Percentiles rank a stretch among this genome's conserved stretches.
phyloP scores from a whole-genome alignment of 2,329 filamentous ascomycete genomes.

The Dothiorella sarmentorum region DNA sequence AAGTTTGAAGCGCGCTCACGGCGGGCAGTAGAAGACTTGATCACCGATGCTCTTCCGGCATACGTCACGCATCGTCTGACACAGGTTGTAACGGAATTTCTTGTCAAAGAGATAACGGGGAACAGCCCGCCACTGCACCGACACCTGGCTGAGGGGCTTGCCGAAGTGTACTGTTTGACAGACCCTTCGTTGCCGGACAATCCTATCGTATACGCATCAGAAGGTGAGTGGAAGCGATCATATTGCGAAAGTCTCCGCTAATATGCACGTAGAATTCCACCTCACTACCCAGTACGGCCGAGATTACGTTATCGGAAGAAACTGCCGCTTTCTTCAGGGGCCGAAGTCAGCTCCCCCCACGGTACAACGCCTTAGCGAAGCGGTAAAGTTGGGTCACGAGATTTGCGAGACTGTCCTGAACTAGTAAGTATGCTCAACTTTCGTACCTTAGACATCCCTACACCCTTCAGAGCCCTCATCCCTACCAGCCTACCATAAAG shows the following conservation, averaged over 20 bases:
- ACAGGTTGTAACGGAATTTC: constrained; percentile 62
- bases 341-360: constrained; percentile 63
- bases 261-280: constrained; percentile 57
- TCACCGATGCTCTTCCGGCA: constrained; percentile 63
- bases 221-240: constrained; percentile 49
- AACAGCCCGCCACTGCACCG: constrained; percentile 59
- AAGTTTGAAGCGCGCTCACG: constrained; percentile 58
- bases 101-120: constrained; percentile 63
- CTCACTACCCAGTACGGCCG: constrained; percentile 69
- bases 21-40: constrained; percentile 59
- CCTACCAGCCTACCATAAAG: neutral
- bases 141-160: constrained; percentile 65
- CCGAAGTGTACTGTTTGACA: constrained; percentile 70
- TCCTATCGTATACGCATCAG: constrained; percentile 69
- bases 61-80: constrained; percentile 66
- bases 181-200: constrained; percentile 69
- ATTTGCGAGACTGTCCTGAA: constrained; percentile 71
- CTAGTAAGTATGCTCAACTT: constrained; percentile 48
- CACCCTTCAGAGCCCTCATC: neutral
- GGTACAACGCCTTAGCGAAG: constrained; percentile 58
- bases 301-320: constrained; percentile 67
- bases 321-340: constrained; percentile 73
- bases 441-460: neutral
- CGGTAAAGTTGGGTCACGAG: constrained; percentile 59
- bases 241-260: neutral